Base-by-base conservation (phyloP, 768 basidiomycete genomes). In the Exsudoporus frostii region DNA sequence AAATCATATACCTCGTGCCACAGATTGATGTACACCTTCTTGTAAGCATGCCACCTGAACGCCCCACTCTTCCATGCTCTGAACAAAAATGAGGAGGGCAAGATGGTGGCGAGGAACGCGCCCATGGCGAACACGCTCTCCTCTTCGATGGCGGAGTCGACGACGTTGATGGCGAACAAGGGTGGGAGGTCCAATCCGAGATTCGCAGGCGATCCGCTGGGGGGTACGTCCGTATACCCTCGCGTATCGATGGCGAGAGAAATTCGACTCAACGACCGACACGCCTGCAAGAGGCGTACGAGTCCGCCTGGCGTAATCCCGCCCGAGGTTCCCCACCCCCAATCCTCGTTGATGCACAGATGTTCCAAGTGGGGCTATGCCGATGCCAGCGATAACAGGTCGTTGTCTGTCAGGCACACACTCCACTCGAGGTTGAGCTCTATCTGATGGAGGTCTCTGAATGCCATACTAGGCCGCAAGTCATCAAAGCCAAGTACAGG, bases 221-320 rank as follows among this genome's bases (percentile, higher is more conserved):
- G 25, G 9, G 55, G 50, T 2, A 48, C 10, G 1, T 24, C 39
- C 5, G 38, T 27, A 34, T 51, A 57, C 1, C 37, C 49, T 0
- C 55, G 55, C 19, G 56, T 56, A 22, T 61, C 59, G 24, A 58
- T 19, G 17, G 50, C 57, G n/a, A n/a, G n/a, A n/a, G n/a, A n/a
- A n/a, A n/a, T n/a, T n/a, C n/a, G 19, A 7, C 19, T 13, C 4
- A 42, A 19, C 30, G 30, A 33, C 5, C n/a, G 39, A 33, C 51
- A 53, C 2, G 33, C 24, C 27, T 48, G 32, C 40, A 42, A 17
- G 20, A 43, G 52, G 10, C 40, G 46, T 11, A 9, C 38, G 45
- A 63, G 49, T n/a, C 56, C 54, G 19, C n/a, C 24, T 1, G 52
- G 56, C 0, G 61, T 56, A 24, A 62, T 54, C 2, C 50, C 52